Percentiles rank a stretch among this genome's conserved stretches.
Evolutionary conservation across 495 filamentous ascomycete species (phyloP).

Genomic region (Delitschia confertaspora): DNA sequence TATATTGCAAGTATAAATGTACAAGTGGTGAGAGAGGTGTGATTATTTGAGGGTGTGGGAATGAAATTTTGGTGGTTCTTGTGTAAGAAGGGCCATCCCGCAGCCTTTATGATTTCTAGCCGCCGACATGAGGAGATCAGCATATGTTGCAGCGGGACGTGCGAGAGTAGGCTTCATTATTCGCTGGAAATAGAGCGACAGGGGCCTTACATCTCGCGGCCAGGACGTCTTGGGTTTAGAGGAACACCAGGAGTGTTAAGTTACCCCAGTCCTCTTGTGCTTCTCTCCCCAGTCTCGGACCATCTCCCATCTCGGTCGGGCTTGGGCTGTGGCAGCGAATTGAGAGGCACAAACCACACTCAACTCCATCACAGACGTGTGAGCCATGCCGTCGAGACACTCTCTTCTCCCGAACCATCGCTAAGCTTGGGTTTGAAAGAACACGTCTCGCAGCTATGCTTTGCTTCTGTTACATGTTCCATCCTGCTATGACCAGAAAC

Average conservation of each 20-base stretch:
- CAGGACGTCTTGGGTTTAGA: constrained; percentile 7
- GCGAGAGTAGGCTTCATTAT: constrained; percentile 3
- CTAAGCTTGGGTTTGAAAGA: constrained; percentile 19
- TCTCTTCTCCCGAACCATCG: constrained; percentile 1
- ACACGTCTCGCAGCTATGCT: constrained; percentile 13
- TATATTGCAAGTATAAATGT: no score
- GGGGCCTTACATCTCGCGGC: constrained; percentile 1
- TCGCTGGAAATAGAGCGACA: constrained; percentile 1
- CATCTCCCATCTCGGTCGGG: background rate
- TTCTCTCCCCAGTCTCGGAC: constrained; percentile 3
- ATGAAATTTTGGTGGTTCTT: no score
- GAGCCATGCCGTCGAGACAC: constrained; percentile 4
- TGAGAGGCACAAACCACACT: background rate
- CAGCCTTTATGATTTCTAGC: no score
- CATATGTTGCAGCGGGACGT: constrained; percentile 10
- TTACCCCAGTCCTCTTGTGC: constrained; percentile 1
- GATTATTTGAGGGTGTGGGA: no score
- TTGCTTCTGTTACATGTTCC: constrained; percentile 20
- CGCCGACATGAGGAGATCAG: constrained; percentile 7
- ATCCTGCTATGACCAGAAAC: constrained; percentile 16
- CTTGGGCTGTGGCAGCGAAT: constrained; percentile 16
- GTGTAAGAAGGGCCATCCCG: no score
- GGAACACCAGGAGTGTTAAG: no score
- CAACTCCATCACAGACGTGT: constrained; percentile 6
- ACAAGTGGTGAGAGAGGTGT: no score